These are phyloP conservation scores for Hyphopichia homilentoma DNA, from an alignment of 805 yeast genomes.

Conservation along the genomic window DNA sequence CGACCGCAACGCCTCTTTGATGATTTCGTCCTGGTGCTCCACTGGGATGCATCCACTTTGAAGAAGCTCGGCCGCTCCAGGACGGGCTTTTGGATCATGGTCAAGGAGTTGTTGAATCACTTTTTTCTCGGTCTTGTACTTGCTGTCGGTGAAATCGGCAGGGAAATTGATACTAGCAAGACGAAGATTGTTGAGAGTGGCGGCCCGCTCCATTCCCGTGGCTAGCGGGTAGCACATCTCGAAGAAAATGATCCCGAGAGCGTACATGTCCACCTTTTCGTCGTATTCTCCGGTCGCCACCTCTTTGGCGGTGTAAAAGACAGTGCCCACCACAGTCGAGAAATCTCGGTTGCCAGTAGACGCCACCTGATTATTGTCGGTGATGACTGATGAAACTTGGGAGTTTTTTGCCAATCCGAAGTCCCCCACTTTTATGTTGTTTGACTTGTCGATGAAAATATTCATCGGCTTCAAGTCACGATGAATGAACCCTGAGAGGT, in stretches of 20 bases:
- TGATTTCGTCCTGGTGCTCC: constrained; percentile 83
- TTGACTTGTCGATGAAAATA: constrained; percentile 86
- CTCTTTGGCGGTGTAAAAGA: constrained; percentile 88
- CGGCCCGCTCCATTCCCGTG: constrained; percentile 94
- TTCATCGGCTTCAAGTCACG: constrained; percentile 94
- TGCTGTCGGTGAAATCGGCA: constrained; percentile 50
- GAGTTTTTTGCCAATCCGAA: constrained; percentile 95
- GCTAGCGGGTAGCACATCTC: constrained; percentile 84
- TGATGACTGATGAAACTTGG: constrained; percentile 43
- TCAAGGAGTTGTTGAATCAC: constrained; percentile 66
- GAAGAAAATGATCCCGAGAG: constrained; percentile 90
- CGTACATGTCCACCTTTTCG: constrained; percentile 94
- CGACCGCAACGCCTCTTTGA: constrained; percentile 82
- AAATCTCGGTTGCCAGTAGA: constrained; percentile 54
- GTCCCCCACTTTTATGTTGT: constrained; percentile 92
- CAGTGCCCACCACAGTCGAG: constrained; percentile 92
- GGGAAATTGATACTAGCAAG: constrained; percentile 65
- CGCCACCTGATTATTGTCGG: constrained; percentile 37
- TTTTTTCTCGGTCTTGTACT: constrained; percentile 55
- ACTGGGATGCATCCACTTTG: constrained; percentile 84
- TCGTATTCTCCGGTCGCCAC: constrained; percentile 79
- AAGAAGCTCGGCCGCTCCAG: constrained; percentile 71
- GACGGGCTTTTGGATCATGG: constrained; percentile 76
- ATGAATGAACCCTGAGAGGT: constrained; percentile 90
- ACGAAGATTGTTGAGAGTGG: constrained; percentile 64